Percentiles rank a stretch among this genome's conserved stretches.
These are phyloP conservation scores for Capronia epimyces DNA, from an alignment of 2,329 filamentous ascomycete species.

Conservation along the genomic window DNA sequence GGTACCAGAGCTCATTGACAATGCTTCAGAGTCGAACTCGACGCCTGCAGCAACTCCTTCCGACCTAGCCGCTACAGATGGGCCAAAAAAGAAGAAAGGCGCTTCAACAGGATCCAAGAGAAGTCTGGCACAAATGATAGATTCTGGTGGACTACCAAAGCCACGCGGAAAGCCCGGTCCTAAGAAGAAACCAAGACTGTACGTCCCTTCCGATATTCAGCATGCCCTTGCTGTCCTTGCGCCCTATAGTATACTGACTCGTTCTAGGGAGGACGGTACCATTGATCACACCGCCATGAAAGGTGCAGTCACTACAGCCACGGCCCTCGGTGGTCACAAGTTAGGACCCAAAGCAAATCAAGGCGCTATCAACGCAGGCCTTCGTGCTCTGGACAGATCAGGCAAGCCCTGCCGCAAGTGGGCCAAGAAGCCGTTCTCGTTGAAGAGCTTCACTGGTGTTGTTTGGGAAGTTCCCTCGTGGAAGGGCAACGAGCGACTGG, in stretches of 20 bases:
- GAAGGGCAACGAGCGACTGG: constrained; percentile 54
- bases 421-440: constrained; percentile 71
- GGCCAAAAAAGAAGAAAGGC: constrained; percentile 68
- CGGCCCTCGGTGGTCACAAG: constrained; percentile 56
- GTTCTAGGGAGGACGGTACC: constrained; percentile 46
- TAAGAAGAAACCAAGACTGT: constrained; percentile 94
- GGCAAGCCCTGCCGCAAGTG: constrained; percentile 91
- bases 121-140: constrained; percentile 46
- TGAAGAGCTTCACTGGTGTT: constrained; percentile 91
- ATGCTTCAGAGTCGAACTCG: constrained; percentile 30
- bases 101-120: constrained; percentile 63
- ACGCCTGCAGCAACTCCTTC: constrained; percentile 41
- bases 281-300: constrained; percentile 38
- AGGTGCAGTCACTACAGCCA: constrained; percentile 49
- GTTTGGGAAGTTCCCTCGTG: constrained; percentile 77
- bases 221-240: neutral
- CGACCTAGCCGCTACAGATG: constrained; percentile 42
- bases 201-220: constrained; percentile 45
- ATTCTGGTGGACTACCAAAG: constrained; percentile 54
- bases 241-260: constrained; percentile 3
- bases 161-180: constrained; percentile 82
- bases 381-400: constrained; percentile 86
- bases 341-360: constrained; percentile 95
- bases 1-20: constrained; percentile 39
- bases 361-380: constrained; percentile 92